Conservation (phyloP, 371 early-diverging fungal genomes). For the Dinochytrium kinnereticum region DNA sequence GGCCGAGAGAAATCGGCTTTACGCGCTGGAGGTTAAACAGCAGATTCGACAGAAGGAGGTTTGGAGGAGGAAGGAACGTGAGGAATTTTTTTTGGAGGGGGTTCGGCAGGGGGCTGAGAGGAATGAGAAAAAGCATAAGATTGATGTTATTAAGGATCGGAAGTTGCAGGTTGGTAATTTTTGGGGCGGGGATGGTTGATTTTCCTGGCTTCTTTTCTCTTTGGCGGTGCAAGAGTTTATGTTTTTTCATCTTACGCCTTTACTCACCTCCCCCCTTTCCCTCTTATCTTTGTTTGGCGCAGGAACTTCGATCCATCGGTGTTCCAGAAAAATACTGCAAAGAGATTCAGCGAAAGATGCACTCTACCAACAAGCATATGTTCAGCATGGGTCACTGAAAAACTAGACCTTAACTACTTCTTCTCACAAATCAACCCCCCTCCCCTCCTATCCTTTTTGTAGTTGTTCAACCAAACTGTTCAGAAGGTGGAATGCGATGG, state of each 20-base stretch:
- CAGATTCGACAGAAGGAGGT: conserved; percentile 58
- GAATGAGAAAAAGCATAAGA: conserved; percentile 53
- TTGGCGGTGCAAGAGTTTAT: too few species aligned
- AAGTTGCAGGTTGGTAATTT: conserved; percentile 54
- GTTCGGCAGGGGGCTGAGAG: conserved; percentile 49
- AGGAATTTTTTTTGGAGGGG: conserved; percentile 64
- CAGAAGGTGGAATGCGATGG: too few species aligned
- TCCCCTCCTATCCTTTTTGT: too few species aligned
- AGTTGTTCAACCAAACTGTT: too few species aligned
- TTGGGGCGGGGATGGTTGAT: too few species aligned
- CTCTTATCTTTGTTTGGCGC: too few species aligned
- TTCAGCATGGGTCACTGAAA: conserved; percentile 29
- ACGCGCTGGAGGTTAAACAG: conserved; percentile 53
- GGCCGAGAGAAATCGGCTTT: conserved; percentile 47
- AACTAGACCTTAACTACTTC: too few species aligned
- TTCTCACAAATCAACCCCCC: too few species aligned
- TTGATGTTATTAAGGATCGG: conserved; percentile 54
- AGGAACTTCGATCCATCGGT: conserved; percentile 54
- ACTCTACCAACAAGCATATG: conserved; percentile 36
- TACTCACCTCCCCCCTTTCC: background rate
- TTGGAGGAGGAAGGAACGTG: conserved; percentile 44
- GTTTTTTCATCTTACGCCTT: too few species aligned
- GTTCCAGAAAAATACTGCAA: conserved; percentile 62
- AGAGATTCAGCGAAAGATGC: conserved; percentile 56
- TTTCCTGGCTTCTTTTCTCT: background rate